Evolutionary conservation across 1,284 basidiomycete genomes (phyloP).

Genomic region (Mycena citricolor): DNA sequence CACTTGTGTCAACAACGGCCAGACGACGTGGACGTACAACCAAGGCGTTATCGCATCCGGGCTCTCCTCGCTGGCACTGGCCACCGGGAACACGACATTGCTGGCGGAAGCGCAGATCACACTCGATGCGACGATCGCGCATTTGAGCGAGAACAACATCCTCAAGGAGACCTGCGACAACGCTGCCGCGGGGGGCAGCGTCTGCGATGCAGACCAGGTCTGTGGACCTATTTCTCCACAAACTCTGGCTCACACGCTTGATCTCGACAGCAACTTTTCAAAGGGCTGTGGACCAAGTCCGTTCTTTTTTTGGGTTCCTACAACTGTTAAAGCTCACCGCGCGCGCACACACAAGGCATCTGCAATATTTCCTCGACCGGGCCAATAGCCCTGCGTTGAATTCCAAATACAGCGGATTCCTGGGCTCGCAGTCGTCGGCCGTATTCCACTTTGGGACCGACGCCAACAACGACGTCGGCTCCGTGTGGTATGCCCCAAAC

Average conservation of each 20-base stretch:
- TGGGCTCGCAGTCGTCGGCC: constrained; percentile 29
- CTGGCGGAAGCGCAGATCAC: constrained; percentile 51
- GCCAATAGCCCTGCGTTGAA: constrained; percentile 27
- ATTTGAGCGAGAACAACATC: constrained; percentile 39
- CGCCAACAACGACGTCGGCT: constrained; percentile 8
- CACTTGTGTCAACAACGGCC: constrained; percentile 48
- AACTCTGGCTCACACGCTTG: neutral
- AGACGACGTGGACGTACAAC: constrained; percentile 22
- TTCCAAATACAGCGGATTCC: constrained; percentile 31
- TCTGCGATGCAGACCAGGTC: constrained; percentile 52
- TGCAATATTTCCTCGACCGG: constrained; percentile 34
- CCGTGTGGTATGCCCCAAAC: constrained; percentile 22
- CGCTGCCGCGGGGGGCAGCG: constrained; percentile 34
- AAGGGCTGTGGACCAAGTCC: constrained; percentile 37
- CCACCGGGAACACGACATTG: constrained; percentile 38
- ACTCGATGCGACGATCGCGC: constrained; percentile 47
- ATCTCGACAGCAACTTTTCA: neutral
- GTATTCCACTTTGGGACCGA: constrained; percentile 22
- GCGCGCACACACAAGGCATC: neutral
- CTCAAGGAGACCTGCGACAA: constrained; percentile 55
- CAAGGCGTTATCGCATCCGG: constrained; percentile 52
- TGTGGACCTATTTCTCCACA: constrained; percentile 5
- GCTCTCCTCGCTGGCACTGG: constrained; percentile 42
- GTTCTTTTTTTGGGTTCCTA: neutral
- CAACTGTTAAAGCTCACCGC: too few species aligned